Evolutionary conservation across 306 rosid species (phyloP).

Genomic region (Citrullus amarus): DNA sequence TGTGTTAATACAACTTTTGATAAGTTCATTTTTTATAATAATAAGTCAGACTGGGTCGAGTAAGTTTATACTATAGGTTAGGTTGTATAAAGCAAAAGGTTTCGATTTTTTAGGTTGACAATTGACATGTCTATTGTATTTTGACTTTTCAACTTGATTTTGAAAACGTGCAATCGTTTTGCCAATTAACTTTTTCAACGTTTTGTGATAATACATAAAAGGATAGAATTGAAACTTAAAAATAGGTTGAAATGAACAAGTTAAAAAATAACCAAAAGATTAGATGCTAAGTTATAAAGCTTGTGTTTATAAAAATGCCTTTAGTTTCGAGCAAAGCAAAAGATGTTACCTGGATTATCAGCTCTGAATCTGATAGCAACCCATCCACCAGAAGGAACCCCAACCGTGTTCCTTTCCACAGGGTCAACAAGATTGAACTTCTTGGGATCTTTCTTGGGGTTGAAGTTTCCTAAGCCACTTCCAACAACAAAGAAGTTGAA

Average conservation of each 20-base stretch:
- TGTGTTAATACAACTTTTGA: not conserved
- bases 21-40: no score
- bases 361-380: slow-evolving; percentile 69
- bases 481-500: slow-evolving; percentile 75
- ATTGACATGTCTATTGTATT: no score
- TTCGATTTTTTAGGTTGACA: not conserved
- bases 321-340: not conserved
- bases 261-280: not conserved
- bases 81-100: not conserved
- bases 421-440: slow-evolving; percentile 68
- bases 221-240: not conserved
- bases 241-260: not conserved
- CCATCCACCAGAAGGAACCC: slow-evolving; percentile 83
- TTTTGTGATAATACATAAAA: not conserved
- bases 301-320: not conserved
- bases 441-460: slow-evolving; percentile 40
- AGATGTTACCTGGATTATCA: slow-evolving; percentile 68
- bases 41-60: no score
- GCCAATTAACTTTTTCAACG: not conserved
- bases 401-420: slow-evolving; percentile 72
- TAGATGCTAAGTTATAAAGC: not conserved
- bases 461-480: slow-evolving; percentile 58
- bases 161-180: not conserved
- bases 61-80: not conserved
- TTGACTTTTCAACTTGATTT: not conserved